Percentiles rank a stretch among this genome's conserved stretches.
Evolutionary conservation across 116 monocot species (phyloP).

Genomic region (Cymodocea nodosa): DNA sequence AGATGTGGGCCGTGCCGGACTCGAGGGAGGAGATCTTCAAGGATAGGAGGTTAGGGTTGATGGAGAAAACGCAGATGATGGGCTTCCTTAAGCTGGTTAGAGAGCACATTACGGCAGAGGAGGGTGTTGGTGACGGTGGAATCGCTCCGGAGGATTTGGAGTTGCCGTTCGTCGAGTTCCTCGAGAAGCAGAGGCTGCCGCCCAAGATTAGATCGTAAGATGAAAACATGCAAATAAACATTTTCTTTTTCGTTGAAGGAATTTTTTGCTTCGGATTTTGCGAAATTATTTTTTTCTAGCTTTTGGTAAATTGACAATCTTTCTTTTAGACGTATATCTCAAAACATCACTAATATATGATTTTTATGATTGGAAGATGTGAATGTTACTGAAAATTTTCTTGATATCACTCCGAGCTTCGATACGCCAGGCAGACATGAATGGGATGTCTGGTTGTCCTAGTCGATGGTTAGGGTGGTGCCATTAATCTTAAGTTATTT

Average conservation of each 20-base stretch:
- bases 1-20: slow-evolving; percentile 55
- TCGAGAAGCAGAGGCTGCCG: slow-evolving; percentile 56
- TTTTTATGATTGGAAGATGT: too few species aligned
- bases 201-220: slow-evolving; percentile 62
- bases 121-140: slow-evolving; percentile 6
- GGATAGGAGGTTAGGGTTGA: slow-evolving; percentile 50
- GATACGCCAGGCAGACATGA: too few species aligned
- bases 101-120: slow-evolving; percentile 28
- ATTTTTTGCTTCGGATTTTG: background rate
- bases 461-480: too few species aligned
- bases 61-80: slow-evolving; percentile 71
- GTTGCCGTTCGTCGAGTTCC: slow-evolving; percentile 59
- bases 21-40: slow-evolving; percentile 81
- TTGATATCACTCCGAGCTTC: too few species aligned
- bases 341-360: too few species aligned
- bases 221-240: background rate
- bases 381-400: too few species aligned
- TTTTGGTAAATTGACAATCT: too few species aligned
- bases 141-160: slow-evolving; percentile 48
- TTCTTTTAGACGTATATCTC: too few species aligned
- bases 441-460: too few species aligned
- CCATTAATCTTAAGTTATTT: too few species aligned
- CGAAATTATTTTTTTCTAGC: background rate
- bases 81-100: slow-evolving; percentile 61
- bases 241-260: too few species aligned